A percentile compares a stretch with the other conserved stretches of the same genome.
Evolutionary conservation across 441 rosid genomes (phyloP).

Genomic region (Manihot esculenta): DNA sequence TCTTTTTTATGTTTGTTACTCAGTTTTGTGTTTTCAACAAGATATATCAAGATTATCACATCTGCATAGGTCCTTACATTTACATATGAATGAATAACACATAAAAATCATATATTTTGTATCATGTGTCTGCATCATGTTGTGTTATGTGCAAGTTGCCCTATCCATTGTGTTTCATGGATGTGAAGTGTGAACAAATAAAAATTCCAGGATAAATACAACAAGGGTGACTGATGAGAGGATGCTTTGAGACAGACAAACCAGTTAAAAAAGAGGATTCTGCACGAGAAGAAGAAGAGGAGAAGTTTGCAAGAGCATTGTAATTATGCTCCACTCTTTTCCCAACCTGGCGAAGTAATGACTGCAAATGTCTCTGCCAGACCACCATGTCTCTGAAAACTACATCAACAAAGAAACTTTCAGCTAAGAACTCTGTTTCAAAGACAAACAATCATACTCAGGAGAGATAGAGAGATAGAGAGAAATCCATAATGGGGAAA

Average conservation of each 20-base stretch:
- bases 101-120: not conserved
- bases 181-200: not conserved
- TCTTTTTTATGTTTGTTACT: not conserved
- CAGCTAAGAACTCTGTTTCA: no score
- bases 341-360: slow-evolving; percentile 46
- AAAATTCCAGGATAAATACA: not conserved
- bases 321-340: slow-evolving; percentile 39
- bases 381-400: slow-evolving; percentile 49
- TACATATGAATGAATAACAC: not conserved
- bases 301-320: slow-evolving; percentile 33
- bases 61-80: not conserved
- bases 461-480: no score
- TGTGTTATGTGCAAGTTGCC: not conserved
- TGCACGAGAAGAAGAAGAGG: slow-evolving; percentile 26
- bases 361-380: slow-evolving; percentile 66
- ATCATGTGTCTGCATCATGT: not conserved
- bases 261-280: slow-evolving; percentile 36
- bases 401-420: not conserved
- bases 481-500: no score
- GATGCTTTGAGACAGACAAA: slow-evolving; percentile 18
- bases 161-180: not conserved
- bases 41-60: not conserved
- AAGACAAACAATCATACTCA: no score
- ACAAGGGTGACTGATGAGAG: not conserved
- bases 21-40: not conserved